Evolutionary conservation across 2,329 filamentous ascomycete species (phyloP).

Genomic region (Boeremia lycopersici): DNA sequence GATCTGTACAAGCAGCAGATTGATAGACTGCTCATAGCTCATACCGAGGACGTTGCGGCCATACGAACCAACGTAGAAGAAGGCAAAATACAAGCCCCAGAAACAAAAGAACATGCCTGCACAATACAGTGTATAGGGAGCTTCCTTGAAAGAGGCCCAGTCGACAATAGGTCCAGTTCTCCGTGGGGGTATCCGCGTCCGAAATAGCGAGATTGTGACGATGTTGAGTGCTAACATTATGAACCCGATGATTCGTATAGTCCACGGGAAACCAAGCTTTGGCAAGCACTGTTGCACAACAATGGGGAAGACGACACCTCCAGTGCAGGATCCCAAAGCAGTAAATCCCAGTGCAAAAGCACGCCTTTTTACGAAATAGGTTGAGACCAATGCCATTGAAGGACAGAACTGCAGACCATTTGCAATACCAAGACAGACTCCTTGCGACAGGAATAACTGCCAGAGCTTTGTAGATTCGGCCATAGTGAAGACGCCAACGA

Average conservation of each 20-base stretch:
- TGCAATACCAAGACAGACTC: constrained; percentile 62
- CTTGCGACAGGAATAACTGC: constrained; percentile 55
- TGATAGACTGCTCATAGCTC: constrained; percentile 57
- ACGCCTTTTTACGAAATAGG: constrained; percentile 39
- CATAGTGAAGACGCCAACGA: constrained; percentile 41
- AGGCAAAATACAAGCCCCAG: constrained; percentile 52
- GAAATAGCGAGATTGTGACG: constrained; percentile 43
- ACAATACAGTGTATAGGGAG: constrained; percentile 48
- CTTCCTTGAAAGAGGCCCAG: constrained; percentile 50
- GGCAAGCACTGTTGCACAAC: constrained; percentile 41
- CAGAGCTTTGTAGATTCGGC: constrained; percentile 36
- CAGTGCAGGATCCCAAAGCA: constrained; percentile 36
- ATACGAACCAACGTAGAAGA: constrained; percentile 54
- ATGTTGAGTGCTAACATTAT: constrained; percentile 57
- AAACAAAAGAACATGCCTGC: constrained; percentile 45
- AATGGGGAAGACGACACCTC: constrained; percentile 41
- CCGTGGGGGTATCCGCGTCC: constrained; percentile 49
- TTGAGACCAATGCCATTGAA: constrained; percentile 60
- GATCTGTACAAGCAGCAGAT: constrained; percentile 61
- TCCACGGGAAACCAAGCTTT: constrained; percentile 62
- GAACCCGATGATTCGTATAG: constrained; percentile 65
- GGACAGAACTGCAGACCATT: constrained; percentile 60
- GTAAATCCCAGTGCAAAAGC: constrained; percentile 40
- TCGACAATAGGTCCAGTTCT: constrained; percentile 51
- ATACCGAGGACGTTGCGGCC: constrained; percentile 55